These are phyloP conservation scores for Eucalyptus globulus DNA, from an alignment of 345 rosid species.

Conservation along the genomic window DNA sequence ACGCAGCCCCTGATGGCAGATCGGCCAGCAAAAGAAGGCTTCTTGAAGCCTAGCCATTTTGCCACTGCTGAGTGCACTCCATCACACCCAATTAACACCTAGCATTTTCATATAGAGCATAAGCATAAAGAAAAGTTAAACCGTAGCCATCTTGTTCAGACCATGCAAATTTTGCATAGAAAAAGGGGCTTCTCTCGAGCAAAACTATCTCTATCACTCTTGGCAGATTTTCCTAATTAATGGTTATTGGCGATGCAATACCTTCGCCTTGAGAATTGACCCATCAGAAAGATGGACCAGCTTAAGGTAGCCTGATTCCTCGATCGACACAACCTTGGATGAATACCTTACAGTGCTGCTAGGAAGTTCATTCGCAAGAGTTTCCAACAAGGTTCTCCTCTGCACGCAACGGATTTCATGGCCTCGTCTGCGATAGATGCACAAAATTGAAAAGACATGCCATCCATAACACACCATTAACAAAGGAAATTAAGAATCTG, in stretches of 20 bases:
- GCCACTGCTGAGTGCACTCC: slow-evolving; percentile 61
- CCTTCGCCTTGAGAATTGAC: slow-evolving; percentile 49
- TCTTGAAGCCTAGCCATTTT: slow-evolving; percentile 56
- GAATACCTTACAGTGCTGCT: slow-evolving; percentile 47
- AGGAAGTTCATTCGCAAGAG: slow-evolving; percentile 48
- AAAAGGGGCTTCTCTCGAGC: background rate
- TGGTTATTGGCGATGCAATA: background rate
- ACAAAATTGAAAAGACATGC: background rate
- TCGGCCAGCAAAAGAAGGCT: slow-evolving; percentile 16
- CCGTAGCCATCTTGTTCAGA: background rate
- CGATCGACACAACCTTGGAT: slow-evolving; percentile 46
- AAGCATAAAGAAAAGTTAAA: background rate
- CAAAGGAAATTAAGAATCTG: background rate
- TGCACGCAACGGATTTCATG: slow-evolving; percentile 36
- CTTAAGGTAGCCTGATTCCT: slow-evolving; percentile 39
- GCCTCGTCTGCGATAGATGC: slow-evolving; percentile 9
- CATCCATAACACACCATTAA: background rate
- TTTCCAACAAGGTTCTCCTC: slow-evolving; percentile 42
- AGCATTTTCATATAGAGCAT: background rate
- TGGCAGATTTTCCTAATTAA: background rate
- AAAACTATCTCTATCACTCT: background rate
- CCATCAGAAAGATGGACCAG: slow-evolving; percentile 51
- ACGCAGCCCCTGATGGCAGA: slow-evolving; percentile 33
- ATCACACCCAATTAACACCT: slow-evolving; percentile 67
- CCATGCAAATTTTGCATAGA: background rate